Evolutionary conservation across 192 early-diverging fungal genomes (phyloP).

Genomic region (Geranomyces michiganensis): DNA sequence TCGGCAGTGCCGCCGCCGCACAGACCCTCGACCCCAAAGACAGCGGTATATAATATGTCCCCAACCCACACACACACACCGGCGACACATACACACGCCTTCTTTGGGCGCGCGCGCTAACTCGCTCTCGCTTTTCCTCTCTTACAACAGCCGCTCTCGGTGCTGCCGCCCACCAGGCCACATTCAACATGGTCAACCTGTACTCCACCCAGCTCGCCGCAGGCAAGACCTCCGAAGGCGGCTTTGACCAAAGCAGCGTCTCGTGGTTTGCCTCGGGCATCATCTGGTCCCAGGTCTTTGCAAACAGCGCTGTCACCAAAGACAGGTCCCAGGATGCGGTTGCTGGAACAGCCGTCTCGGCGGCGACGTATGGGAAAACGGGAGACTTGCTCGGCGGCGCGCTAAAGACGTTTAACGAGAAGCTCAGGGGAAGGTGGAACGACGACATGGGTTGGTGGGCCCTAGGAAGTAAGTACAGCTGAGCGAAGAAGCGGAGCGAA

Average conservation of each 20-base stretch:
- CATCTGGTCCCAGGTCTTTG: slow-evolving; percentile 35
- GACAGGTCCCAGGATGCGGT: slow-evolving; percentile 23
- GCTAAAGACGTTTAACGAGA: slow-evolving; percentile 16
- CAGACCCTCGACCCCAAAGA: no score
- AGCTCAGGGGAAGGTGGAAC: slow-evolving; percentile 42
- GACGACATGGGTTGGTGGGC: slow-evolving; percentile 58
- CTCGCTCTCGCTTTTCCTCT: no score
- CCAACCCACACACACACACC: no score
- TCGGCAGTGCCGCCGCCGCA: no score
- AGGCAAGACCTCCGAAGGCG: slow-evolving; percentile 12
- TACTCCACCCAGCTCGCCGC: slow-evolving; percentile 14
- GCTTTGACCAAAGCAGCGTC: slow-evolving; percentile 18
- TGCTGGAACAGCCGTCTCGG: slow-evolving; percentile 12
- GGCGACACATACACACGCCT: no score
- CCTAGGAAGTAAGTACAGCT: slow-evolving; percentile 23
- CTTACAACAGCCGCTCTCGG: slow-evolving; percentile 34
- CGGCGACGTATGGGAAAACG: slow-evolving; percentile 20
- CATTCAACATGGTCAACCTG: slow-evolving; percentile 15
- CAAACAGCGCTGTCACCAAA: slow-evolving; percentile 19
- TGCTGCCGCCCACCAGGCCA: slow-evolving; percentile 16
- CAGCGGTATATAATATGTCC: no score
- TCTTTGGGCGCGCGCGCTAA: no score
- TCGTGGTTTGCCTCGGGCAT: slow-evolving; percentile 40
- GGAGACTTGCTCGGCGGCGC: slow-evolving; percentile 35
- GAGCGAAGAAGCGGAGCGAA: no score